Base-by-base conservation (phyloP, 495 filamentous ascomycete species). In the Glarea lozoyensis region DNA sequence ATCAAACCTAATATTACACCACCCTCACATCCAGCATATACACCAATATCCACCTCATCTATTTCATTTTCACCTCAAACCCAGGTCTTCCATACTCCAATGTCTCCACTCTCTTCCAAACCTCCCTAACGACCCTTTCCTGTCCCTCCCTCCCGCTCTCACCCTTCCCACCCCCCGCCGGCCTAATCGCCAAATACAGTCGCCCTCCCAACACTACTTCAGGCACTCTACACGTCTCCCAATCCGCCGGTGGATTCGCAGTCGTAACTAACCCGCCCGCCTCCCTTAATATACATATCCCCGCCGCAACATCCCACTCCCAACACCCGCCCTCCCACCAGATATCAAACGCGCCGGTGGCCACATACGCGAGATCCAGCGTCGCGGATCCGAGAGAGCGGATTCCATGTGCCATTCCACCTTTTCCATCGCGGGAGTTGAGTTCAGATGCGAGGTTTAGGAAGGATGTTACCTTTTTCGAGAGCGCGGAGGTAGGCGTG, bases 261-360 rank as follows among this genome's bases (percentile, higher is more conserved):
- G 77, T 78, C 5, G 81, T 84, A 2, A 83, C 63, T 12, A 83
- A 55, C 0, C 81, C 80, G 10, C 80, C 81, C 0, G 85, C 83
- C 60, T 92, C 86, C 20, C 69, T 66, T 17, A 92, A 62, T 50
- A 92, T 79, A 2, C 83, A 74, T 69, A 85, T 86, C 1, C 79
- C 86, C 4, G 86, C 86, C 45, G 83, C 85, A 3, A 88, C 83
- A 68, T 89, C 86, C 62, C 85, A 89, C 37, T 81, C 82, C 84
- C 83, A 90, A 51, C 82, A 86, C 6, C 86, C 86, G 1, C 79
- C 82, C 52, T 90, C 86, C 86, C 86, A 90, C 57, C 87, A 89
- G 23, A 84, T 60, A 63, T 92, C 86, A 44, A 90, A 52, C 10
- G 69, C 65, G 1, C 86, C 86, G 15, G 69, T 67, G 13, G 86